Evolutionary conservation across 352 stramenopile genomes (phyloP).

Genomic region (Nothophytophthora sp.): DNA sequence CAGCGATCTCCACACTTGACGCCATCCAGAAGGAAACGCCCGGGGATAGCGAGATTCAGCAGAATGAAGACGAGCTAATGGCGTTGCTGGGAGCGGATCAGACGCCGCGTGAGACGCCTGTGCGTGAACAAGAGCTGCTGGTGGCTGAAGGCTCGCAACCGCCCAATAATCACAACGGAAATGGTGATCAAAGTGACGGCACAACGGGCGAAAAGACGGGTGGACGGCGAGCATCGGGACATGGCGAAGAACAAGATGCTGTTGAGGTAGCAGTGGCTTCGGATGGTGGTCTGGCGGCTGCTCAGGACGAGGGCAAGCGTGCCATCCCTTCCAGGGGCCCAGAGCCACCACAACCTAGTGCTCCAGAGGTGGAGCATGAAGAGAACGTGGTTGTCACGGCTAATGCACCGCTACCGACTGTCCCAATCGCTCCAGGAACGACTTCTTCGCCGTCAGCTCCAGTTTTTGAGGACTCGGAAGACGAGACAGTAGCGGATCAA

Average conservation of each 20-base stretch:
- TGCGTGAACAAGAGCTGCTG: conserved; percentile 14
- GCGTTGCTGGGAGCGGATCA: conserved; percentile 36
- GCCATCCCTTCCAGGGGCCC: background rate
- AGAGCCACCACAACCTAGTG: no score
- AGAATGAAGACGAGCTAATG: conserved; percentile 64
- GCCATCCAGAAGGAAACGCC: conserved; percentile 6
- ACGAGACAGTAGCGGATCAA: background rate
- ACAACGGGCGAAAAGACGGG: background rate
- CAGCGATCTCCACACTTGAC: conserved; percentile 16
- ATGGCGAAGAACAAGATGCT: background rate
- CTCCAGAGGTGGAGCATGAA: background rate
- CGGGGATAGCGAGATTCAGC: conserved; percentile 45
- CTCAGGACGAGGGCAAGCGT: background rate
- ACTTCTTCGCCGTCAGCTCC: conserved; percentile 29
- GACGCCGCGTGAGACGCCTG: background rate
- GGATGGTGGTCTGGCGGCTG: background rate
- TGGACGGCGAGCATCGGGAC: background rate
- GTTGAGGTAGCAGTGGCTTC: no score
- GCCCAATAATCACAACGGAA: conserved; percentile 15
- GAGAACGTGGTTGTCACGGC: background rate
- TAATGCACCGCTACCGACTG: background rate
- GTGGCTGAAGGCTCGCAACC: conserved; percentile 23
- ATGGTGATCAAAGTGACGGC: background rate
- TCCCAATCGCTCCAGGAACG: background rate
- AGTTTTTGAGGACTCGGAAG: conserved; percentile 18